Percentiles rank a stretch among this genome's conserved stretches.
Conservation (phyloP, 495 filamentous ascomycete species). For the Aspergillus bertholletiae region DNA sequence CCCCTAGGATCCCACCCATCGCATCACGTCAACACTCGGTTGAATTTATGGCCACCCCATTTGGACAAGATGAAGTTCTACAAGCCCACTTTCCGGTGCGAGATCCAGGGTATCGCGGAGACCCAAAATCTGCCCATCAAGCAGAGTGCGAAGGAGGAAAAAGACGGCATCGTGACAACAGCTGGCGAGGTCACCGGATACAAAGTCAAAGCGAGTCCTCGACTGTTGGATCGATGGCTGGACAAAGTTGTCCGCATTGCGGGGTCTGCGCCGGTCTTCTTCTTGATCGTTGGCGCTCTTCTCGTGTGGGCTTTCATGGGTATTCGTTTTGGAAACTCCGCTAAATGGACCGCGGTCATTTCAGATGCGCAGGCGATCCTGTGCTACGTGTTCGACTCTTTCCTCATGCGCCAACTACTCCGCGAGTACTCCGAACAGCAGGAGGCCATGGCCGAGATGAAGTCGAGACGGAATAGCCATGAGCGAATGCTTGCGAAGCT, state of each 20-base stretch:
- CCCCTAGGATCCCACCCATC: not conserved
- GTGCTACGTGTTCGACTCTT: conserved; percentile 36
- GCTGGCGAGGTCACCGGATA: not conserved
- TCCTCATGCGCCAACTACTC: conserved; percentile 36
- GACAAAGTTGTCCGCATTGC: conserved; percentile 23
- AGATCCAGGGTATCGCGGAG: not conserved
- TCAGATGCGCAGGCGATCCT: conserved; percentile 35
- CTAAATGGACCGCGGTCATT: conserved; percentile 33
- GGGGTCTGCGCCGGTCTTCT: conserved; percentile 25
- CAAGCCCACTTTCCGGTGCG: not conserved
- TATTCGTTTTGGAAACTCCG: conserved; percentile 21
- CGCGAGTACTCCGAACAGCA: conserved; percentile 24
- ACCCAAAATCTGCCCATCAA: not conserved
- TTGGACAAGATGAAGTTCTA: not conserved
- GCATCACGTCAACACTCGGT: not conserved
- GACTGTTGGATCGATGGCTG: conserved; percentile 28
- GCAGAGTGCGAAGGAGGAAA: not conserved
- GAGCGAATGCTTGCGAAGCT: conserved; percentile 15
- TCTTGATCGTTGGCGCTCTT: conserved; percentile 21
- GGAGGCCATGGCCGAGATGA: conserved; percentile 21
- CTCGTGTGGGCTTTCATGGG: conserved; percentile 27
- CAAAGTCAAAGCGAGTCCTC: not conserved
- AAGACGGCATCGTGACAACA: not conserved
- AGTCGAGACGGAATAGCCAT: conserved; percentile 28
- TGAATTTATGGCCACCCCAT: not conserved